Percentiles rank a stretch among this genome's conserved stretches.
Evolutionary conservation across 23 red algal species (phyloP).

Genomic region (Porphyridium purpureum): DNA sequence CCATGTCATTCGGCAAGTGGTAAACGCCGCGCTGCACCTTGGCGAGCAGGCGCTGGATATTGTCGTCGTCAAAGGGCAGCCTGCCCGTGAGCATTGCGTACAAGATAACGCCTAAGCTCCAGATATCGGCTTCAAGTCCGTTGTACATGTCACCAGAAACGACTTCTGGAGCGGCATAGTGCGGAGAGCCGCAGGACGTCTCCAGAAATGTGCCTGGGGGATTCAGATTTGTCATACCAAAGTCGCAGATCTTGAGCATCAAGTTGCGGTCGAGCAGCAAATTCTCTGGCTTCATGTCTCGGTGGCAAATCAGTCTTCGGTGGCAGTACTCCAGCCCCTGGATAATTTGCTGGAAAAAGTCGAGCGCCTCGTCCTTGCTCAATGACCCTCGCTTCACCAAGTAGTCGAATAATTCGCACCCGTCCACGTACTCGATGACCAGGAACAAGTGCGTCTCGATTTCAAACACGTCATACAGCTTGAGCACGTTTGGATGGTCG

Average conservation of each 20-base stretch:
- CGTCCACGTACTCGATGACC: constrained; percentile 91
- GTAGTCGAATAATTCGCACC: constrained; percentile 87
- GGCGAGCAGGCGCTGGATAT: constrained; percentile 81
- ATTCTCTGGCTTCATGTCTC: constrained; percentile 98
- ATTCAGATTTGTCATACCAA: constrained; percentile 90
- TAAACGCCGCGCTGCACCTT: constrained; percentile 82
- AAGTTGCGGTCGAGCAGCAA: constrained; percentile 65
- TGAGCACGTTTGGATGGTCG: constrained; percentile 69
- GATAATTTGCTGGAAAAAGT: constrained; percentile 94
- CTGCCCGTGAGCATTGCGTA: constrained; percentile 98
- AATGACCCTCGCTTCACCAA: constrained; percentile 75
- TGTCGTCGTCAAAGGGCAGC: constrained; percentile 99
- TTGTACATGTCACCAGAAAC: constrained; percentile 93
- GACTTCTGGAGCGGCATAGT: constrained; percentile 94
- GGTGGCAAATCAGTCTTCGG: constrained; percentile 82
- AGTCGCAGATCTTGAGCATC: constrained; percentile 80
- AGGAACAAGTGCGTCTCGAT: constrained; percentile 89
- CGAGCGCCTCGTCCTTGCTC: constrained; percentile 53
- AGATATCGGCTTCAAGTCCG: constrained; percentile 83
- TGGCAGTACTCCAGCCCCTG: constrained; percentile 96
- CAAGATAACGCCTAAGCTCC: constrained; percentile 95
- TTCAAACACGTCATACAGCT: constrained; percentile 87
- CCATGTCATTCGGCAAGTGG: constrained; percentile 68
- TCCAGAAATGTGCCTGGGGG: constrained; percentile 76
- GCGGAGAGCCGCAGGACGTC: constrained; percentile 89